These are phyloP conservation scores for Podosphaera xanthii DNA, from an alignment of 2,329 filamentous ascomycete species.

Conservation along the genomic window DNA sequence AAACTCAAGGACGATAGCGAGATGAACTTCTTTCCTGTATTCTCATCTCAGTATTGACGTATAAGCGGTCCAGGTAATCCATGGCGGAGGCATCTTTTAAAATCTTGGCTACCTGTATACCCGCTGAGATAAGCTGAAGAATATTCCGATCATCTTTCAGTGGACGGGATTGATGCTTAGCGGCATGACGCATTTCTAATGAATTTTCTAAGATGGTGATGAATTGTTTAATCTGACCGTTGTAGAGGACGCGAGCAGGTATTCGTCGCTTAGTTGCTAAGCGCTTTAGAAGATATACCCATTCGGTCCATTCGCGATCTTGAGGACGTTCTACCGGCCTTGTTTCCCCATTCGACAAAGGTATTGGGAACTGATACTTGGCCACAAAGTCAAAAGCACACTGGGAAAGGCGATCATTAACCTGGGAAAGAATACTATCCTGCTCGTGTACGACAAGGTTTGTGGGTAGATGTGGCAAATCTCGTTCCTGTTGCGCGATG, in stretches of 20 bases:
- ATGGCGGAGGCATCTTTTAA: constrained; percentile 66
- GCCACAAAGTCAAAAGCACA: constrained; percentile 81
- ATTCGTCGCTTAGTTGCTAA: constrained; percentile 72
- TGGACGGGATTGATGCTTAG: constrained; percentile 61
- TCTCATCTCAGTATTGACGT: constrained; percentile 58
- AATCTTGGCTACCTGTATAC: constrained; percentile 71
- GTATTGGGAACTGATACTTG: constrained; percentile 78
- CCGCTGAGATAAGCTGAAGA: constrained; percentile 66
- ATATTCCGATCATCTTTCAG: constrained; percentile 79
- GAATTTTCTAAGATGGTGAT: constrained; percentile 76
- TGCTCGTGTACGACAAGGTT: constrained; percentile 68
- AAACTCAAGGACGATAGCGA: not conserved
- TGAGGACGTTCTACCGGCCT: constrained; percentile 49
- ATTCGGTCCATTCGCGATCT: constrained; percentile 77
- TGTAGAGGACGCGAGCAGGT: constrained; percentile 62
- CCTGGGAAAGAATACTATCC: constrained; percentile 54
- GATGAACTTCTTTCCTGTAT: constrained; percentile 38
- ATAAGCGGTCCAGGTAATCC: constrained; percentile 44
- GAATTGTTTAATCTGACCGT: constrained; percentile 79
- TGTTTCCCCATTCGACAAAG: constrained; percentile 48
- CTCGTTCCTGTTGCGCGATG: constrained; percentile 54
- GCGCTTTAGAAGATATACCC: constrained; percentile 70
- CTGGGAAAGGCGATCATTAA: constrained; percentile 66
- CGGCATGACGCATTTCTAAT: constrained; percentile 66
- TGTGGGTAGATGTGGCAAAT: constrained; percentile 61